phyloP scores from a whole-genome alignment of 257 asterid species.

The Solanum tacnaense region DNA sequence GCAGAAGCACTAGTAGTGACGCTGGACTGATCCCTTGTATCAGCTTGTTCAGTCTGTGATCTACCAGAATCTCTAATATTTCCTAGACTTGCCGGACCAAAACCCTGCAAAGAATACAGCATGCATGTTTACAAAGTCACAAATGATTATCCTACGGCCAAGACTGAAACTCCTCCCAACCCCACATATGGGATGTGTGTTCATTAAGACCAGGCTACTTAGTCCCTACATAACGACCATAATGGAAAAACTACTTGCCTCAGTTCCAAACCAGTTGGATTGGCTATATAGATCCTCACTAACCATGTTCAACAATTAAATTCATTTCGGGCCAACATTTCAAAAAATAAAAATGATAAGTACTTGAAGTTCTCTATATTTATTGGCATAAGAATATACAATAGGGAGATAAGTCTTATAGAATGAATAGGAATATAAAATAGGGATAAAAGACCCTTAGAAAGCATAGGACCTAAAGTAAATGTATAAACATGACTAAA shows the following conservation, averaged over 20 bases:
- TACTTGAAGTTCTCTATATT: neutral
- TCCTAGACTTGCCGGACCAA: conserved; percentile 12
- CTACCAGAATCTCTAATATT: conserved; percentile 31
- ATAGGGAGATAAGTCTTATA: neutral
- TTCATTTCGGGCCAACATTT: neutral
- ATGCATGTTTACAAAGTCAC: neutral
- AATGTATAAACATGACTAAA: neutral
- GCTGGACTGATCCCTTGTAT: conserved; percentile 24
- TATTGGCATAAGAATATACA: neutral
- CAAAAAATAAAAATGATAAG: neutral
- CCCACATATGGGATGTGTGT: neutral
- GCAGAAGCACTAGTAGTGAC: conserved; percentile 6
- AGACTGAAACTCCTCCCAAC: neutral
- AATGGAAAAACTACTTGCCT: neutral
- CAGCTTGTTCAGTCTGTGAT: conserved; percentile 43
- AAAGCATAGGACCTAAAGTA: neutral
- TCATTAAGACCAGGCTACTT: neutral
- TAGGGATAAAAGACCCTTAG: neutral
- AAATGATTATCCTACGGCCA: neutral
- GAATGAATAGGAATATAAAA: neutral
- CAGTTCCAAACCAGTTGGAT: neutral
- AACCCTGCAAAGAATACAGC: neutral
- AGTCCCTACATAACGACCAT: neutral
- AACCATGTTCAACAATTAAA: neutral
- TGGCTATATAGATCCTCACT: neutral